Evolutionary conservation across 2,329 filamentous ascomycete species (phyloP), one percentile per base, ranked within the genome.

Genomic region (Fusarium setosum): DNA sequence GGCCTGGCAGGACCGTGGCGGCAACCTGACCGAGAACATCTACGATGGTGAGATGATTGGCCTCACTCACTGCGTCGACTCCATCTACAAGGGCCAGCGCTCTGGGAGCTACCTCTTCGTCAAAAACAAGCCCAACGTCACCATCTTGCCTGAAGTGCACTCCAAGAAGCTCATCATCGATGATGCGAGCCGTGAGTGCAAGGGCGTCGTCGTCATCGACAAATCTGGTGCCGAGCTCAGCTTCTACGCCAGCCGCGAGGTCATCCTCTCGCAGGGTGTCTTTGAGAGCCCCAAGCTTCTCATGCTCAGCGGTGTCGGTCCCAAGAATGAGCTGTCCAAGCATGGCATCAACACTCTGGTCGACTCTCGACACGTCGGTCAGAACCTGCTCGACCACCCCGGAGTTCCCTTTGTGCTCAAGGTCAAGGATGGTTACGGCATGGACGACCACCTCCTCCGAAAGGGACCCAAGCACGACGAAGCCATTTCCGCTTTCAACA

Each of bases 211-310:
- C 17, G 81, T 84, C 9, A 79, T 85, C 41, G 77, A 74, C 38
- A 41, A 40, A 6, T 59, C 71, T 4, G 61, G 63, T 0, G 65
- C 79, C 8, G 80, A 82, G 42, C 75, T 82, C 32, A 81, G 71
- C 42, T 79, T 88, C 59, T 77, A 75, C 6, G 84, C 86, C 29
- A 80, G 73, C 15, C 67, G 82, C 75, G 83, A 85, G 71, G 83
- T 84, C 7, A 83, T 80, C 5, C 74, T 85, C 6, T 80, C 80
- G 0, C 72, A 76, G 26, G 88, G 88, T 18, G 83, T 86, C 2
- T 90, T 86, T 75, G 88, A 90, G 76, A 84, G 84, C 1, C 88
- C 88, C 4, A 88, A 91, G 74, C 75, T 92, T 2, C 84, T 92
- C 6, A 88, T 89, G 78, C 82, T 90, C 2, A 86, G 81, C 50